Base-by-base conservation (phyloP, 768 basidiomycete genomes). In the Cystoderma amianthinum region DNA sequence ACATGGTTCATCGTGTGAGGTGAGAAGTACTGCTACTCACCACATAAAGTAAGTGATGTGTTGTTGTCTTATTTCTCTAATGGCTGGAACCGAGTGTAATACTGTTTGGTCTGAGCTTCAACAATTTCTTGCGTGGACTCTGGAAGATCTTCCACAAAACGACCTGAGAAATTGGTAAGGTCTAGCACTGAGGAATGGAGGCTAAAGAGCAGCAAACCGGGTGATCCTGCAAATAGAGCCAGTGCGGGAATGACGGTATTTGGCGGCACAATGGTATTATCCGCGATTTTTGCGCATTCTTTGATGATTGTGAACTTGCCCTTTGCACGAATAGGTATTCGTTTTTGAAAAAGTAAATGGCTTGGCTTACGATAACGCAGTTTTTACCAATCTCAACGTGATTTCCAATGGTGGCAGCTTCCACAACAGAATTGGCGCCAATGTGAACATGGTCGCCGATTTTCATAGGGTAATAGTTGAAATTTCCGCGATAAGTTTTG, bases 381-480 rank as follows among this genome's bases (percentile, higher is more conserved):
- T 91, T 90, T 66, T 87, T 89, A 30, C 95, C 95, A 43, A 99
- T 95, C 56, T 92, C 82, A 37, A 96, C 93, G 49, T 92, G 82
- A 53, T 84, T 90, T 2, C 96, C 95, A 37, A 98, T 93, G 2
- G 83, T 85, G 0, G 94, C 93, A 1, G 96, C 96, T 64, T 99
- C 96, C 16, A 99, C 76, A 40, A 98, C 80, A 32, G 76, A 78
- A 48, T 78, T 77, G n/a, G 85, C 78, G 12, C 94, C 95, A 34
- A 99, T 89, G 47, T 95, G 85, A 17, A 98, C 96, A 56, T 90
- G 82, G 62, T 98, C 94, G 2, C 91, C 90, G 7, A 99, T 82
- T 58, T 94, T 92, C 83, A 97, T 91, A 4, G 95, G 95, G 55
- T 98, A 97, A 63, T 94, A 97, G 56, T 97, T 96, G 71, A 91